A percentile compares a stretch with the other conserved stretches of the same genome.
These are phyloP conservation scores for Stagonosporopsis vannaccii DNA, from an alignment of 2,329 filamentous ascomycete species.

Conservation along the genomic window DNA sequence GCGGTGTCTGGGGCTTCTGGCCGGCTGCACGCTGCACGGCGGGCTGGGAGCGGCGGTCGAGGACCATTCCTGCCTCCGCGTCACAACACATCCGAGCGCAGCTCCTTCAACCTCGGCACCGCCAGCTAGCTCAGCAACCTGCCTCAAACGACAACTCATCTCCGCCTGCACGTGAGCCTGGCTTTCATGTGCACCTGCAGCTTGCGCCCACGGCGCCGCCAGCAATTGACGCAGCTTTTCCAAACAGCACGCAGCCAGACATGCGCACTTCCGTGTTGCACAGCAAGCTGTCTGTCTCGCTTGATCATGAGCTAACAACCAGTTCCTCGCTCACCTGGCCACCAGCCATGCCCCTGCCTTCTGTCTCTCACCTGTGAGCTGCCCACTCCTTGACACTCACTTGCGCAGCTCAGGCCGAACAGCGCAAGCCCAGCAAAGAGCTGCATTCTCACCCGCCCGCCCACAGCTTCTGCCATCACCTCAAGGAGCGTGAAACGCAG, in stretches of 20 bases:
- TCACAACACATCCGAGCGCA: slow-evolving; percentile 15
- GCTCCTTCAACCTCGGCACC: slow-evolving; percentile 16
- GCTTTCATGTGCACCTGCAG: background rate
- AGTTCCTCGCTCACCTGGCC: slow-evolving; percentile 12
- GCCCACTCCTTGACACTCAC: background rate
- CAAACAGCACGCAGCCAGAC: background rate
- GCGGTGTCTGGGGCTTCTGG: background rate
- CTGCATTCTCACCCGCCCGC: background rate
- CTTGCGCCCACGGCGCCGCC: background rate
- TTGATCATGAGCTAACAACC: slow-evolving; percentile 19
- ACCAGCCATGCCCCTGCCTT: background rate
- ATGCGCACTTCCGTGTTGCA: background rate
- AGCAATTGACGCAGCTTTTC: background rate
- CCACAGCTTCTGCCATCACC: background rate
- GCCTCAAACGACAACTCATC: background rate
- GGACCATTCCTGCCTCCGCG: slow-evolving; percentile 15
- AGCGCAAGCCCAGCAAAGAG: background rate
- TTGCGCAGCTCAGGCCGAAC: background rate
- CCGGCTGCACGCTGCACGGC: slow-evolving; percentile 17
- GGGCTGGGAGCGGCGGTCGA: slow-evolving; percentile 4
- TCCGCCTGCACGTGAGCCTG: slow-evolving; percentile 11
- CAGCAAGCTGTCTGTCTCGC: background rate
- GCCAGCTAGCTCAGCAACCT: slow-evolving; percentile 1
- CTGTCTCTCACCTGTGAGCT: background rate
- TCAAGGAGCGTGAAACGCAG: background rate